A percentile compares a stretch with the other conserved stretches of the same genome.
phyloP scores from a whole-genome alignment of 192 early-diverging fungal genomes.

The Mortierella alpina region DNA sequence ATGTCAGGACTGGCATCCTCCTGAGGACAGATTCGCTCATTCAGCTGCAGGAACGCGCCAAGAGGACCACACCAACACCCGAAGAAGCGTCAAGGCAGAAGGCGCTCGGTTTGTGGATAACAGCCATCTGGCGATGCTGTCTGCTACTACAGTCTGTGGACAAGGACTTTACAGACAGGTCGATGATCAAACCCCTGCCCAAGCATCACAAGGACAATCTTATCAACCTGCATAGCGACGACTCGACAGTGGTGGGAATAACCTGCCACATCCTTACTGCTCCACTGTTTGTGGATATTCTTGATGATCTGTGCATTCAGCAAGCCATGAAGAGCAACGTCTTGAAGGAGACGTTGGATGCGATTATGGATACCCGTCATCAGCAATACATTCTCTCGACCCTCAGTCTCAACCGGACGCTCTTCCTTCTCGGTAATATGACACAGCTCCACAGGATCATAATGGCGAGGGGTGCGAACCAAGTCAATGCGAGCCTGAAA shows the following conservation, averaged over 20 bases:
- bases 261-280: constrained; percentile 36
- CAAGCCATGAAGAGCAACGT: constrained; percentile 26
- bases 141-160: constrained; percentile 42
- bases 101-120: constrained; percentile 45
- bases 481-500: constrained; percentile 1
- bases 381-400: constrained; percentile 27
- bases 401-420: constrained; percentile 34
- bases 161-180: constrained; percentile 20
- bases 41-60: constrained; percentile 30
- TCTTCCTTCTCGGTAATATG: constrained; percentile 43
- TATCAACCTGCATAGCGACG: constrained; percentile 42
- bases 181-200: background rate
- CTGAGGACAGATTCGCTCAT: constrained; percentile 21
- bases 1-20: constrained; percentile 30
- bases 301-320: constrained; percentile 44
- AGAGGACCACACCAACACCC: constrained; percentile 14
- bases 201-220: constrained; percentile 29
- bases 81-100: constrained; percentile 30
- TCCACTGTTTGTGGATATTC: constrained; percentile 29
- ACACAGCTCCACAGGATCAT: constrained; percentile 14
- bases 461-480: constrained; percentile 1
- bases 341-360: constrained; percentile 22
- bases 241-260: constrained; percentile 40
- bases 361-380: constrained; percentile 24
- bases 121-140: constrained; percentile 47